Conservation (phyloP, 148 eudicot genomes). For the Nyssa sinensis region DNA sequence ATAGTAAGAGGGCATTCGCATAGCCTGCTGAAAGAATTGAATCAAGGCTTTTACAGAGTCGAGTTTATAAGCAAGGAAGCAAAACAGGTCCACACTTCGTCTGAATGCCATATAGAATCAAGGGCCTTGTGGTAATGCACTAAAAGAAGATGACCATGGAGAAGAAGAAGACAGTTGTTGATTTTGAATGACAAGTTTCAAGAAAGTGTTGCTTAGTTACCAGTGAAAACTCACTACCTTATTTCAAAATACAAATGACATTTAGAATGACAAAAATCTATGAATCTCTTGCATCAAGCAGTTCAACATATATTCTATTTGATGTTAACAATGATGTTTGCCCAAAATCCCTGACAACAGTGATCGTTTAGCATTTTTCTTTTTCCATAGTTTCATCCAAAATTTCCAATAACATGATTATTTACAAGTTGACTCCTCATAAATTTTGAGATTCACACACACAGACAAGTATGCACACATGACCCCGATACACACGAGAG, state of each 20-base stretch:
- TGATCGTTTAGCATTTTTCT: neutral
- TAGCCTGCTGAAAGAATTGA: neutral
- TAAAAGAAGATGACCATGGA: too few species aligned
- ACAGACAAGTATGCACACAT: neutral
- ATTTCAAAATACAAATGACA: too few species aligned
- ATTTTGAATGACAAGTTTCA: too few species aligned
- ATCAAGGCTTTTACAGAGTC: neutral
- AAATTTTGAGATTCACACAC: neutral
- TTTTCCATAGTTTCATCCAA: neutral
- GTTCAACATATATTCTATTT: neutral
- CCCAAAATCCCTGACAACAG: neutral
- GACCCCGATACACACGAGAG: neutral
- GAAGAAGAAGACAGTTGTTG: too few species aligned
- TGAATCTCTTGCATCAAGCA: neutral
- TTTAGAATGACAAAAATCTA: neutral
- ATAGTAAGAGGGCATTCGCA: neutral
- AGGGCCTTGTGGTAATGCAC: too few species aligned
- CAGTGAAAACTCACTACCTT: too few species aligned
- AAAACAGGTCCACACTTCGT: neutral
- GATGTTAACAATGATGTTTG: neutral
- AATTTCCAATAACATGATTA: neutral
- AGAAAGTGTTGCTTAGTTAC: too few species aligned
- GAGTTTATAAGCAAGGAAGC: neutral
- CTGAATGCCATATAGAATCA: too few species aligned
- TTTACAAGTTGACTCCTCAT: neutral